Evolutionary conservation across 164 flowering plant species (phyloP).

Genomic region (Macadamia tetraphylla): DNA sequence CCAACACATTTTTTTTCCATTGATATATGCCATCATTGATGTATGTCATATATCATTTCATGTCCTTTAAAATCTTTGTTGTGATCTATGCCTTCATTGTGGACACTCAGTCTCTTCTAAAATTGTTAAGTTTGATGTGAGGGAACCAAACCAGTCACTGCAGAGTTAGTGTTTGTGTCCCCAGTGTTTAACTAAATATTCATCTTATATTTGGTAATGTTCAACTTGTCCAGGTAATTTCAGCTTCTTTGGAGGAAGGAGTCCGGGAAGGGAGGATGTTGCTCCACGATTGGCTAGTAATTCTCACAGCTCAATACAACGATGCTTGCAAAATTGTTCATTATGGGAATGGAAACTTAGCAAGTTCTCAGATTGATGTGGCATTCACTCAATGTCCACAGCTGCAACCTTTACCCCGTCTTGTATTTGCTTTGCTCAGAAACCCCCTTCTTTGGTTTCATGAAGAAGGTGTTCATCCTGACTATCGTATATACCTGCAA

Average conservation of each 20-base stretch:
- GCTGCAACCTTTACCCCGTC: conserved; percentile 77
- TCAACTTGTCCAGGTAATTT: conserved; percentile 54
- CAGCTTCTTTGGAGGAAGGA: conserved; percentile 91
- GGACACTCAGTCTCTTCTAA: no score
- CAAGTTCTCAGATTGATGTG: conserved; percentile 55
- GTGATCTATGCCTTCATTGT: no score
- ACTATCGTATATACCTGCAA: conserved; percentile 86
- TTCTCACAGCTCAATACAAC: conserved; percentile 90
- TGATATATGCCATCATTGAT: no score
- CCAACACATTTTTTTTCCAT: no score
- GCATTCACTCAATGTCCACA: conserved; percentile 88
- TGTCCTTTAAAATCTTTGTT: no score
- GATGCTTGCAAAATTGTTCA: conserved; percentile 70
- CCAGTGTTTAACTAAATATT: no score
- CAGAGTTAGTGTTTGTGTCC: no score
- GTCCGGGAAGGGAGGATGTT: conserved; percentile 88
- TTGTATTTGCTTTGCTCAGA: conserved; percentile 86
- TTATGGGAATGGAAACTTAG: conserved; percentile 44
- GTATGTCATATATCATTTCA: no score
- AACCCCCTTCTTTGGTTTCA: conserved; percentile 92
- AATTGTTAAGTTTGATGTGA: no score
- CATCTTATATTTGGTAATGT: no score
- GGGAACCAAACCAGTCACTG: no score
- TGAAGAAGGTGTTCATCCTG: conserved; percentile 99
- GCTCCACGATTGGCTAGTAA: conserved; percentile 98